phyloP scores from a whole-genome alignment of 805 yeast species.

The Schizosaccharomyces pombe region DNA sequence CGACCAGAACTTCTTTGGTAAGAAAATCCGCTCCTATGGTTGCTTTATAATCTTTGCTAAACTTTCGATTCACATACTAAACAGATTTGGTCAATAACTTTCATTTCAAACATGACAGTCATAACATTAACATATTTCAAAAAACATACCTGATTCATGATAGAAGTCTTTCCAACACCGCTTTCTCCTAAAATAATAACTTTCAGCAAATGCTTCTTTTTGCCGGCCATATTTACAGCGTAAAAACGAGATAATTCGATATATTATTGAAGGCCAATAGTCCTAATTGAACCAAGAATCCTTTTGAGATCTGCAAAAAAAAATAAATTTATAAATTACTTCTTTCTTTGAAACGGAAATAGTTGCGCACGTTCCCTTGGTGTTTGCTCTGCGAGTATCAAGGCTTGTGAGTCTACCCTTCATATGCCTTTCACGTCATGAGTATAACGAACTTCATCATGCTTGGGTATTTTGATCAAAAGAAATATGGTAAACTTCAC shows the following conservation, averaged over 20 bases:
- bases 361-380: too few relatives aligned
- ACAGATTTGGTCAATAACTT: neutral
- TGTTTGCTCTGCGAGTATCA: too few relatives aligned
- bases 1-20: constrained; percentile 71
- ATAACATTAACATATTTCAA: constrained; percentile 6
- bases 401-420: too few relatives aligned
- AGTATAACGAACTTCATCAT: too few relatives aligned
- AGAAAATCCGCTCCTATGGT: constrained; percentile 94
- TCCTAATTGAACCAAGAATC: too few relatives aligned
- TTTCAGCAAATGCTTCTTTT: constrained; percentile 25
- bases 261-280: neutral
- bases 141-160: constrained; percentile 28
- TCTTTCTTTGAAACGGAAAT: too few relatives aligned
- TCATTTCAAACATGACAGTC: neutral
- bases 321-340: too few relatives aligned
- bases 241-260: neutral
- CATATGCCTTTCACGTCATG: too few relatives aligned
- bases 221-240: constrained; percentile 8
- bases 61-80: constrained; percentile 75
- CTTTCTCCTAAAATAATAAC: constrained; percentile 78
- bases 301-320: too few relatives aligned
- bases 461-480: too few relatives aligned
- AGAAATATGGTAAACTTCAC: too few relatives aligned
- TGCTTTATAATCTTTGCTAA: constrained; percentile 86
- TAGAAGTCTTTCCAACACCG: constrained; percentile 90